A percentile compares a stretch with the other conserved stretches of the same genome.
phyloP scores from a whole-genome alignment of 2,329 filamentous ascomycete species.

The Lecanicillium sp. region DNA sequence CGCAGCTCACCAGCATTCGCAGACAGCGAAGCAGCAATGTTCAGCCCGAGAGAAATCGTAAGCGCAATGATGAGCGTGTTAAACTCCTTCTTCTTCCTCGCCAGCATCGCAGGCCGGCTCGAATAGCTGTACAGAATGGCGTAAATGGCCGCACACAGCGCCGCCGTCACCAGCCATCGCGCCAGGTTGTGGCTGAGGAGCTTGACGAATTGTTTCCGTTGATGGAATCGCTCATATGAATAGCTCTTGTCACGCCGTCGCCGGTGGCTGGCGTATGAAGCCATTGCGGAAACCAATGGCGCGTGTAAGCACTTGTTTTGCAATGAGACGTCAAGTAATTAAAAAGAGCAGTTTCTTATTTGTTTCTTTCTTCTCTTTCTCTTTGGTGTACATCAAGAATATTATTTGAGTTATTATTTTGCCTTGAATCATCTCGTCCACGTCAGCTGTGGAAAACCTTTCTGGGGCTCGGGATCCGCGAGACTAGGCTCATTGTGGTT shows the following conservation, averaged over 20 bases:
- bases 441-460: too few species aligned
- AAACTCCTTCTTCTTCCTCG: slow-evolving; percentile 28
- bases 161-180: slow-evolving; percentile 21
- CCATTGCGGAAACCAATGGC: too few species aligned
- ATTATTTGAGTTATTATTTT: too few species aligned
- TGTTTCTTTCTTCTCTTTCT: too few species aligned
- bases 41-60: slow-evolving; percentile 32
- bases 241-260: slow-evolving; percentile 3
- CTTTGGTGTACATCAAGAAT: too few species aligned
- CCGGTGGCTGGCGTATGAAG: too few species aligned
- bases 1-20: slow-evolving; percentile 33
- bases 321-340: too few species aligned
- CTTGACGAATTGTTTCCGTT: slow-evolving; percentile 12
- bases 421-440: too few species aligned
- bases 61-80: slow-evolving; percentile 36
- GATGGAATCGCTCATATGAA: slow-evolving; percentile 14
- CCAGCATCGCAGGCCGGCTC: slow-evolving; percentile 19
- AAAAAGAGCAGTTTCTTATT: too few species aligned
- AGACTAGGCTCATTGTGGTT: too few species aligned
- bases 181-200: slow-evolving; percentile 10
- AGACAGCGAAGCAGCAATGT: slow-evolving; percentile 33
- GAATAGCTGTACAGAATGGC: slow-evolving; percentile 20
- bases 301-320: too few species aligned
- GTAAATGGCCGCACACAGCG: slow-evolving; percentile 20
- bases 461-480: too few species aligned